phyloP scores from a whole-genome alignment of 306 rosid species.

The Pachyrhizus erosus region DNA sequence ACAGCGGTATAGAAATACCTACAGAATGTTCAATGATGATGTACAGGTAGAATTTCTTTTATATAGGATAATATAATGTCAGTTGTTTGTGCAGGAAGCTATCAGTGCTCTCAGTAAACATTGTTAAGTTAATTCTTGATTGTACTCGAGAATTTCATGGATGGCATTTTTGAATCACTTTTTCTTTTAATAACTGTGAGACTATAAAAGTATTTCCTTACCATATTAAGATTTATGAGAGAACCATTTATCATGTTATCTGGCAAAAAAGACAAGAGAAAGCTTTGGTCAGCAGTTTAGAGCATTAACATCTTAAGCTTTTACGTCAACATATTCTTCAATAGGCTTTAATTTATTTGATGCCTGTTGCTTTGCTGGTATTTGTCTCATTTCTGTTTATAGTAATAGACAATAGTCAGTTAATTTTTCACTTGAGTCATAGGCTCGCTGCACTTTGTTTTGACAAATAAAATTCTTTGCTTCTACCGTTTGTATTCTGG shows the following conservation, averaged over 20 bases:
- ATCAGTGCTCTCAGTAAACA: neutral
- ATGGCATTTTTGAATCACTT: neutral
- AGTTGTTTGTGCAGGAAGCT: constrained; percentile 12
- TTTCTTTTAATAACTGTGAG: constrained; percentile 1
- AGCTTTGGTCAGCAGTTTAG: neutral
- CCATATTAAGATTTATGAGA: neutral
- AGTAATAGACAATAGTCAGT: neutral
- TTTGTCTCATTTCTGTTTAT: neutral
- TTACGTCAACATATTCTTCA: neutral
- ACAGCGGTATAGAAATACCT: constrained; percentile 88
- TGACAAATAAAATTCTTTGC: neutral
- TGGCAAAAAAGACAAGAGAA: neutral
- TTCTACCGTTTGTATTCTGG: neutral
- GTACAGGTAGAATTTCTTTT: constrained; percentile 76
- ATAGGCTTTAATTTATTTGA: neutral
- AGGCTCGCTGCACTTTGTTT: neutral
- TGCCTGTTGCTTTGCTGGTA: neutral
- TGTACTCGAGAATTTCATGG: constrained; percentile 1
- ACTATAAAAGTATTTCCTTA: neutral
- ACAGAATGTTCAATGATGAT: constrained; percentile 98
- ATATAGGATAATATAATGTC: neutral
- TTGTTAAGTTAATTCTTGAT: constrained; percentile 26
- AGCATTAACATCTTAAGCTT: neutral
- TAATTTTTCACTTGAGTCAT: neutral
- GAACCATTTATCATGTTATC: constrained; percentile 25